Conservation (phyloP, 306 rosid species). For the Pyrus communis region DNA sequence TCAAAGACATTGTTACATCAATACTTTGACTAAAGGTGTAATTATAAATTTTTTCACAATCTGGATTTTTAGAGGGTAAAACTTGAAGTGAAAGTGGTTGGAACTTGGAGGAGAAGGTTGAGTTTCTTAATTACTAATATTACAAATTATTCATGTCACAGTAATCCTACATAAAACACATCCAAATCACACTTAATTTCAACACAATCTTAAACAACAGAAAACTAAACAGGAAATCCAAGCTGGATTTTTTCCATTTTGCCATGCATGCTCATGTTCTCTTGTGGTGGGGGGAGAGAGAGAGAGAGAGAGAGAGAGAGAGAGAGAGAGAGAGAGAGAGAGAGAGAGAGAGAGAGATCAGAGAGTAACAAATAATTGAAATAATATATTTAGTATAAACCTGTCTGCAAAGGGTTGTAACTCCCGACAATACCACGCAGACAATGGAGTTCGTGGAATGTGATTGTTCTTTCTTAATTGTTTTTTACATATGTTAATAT, state of each 20-base stretch:
- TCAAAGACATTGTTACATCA: neutral
- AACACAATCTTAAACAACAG: neutral
- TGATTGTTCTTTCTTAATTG: slow-evolving; percentile 5
- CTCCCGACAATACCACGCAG: slow-evolving; percentile 5
- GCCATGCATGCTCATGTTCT: slow-evolving; percentile 2
- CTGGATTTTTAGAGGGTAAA: too few relatives aligned
- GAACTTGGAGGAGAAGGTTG: neutral
- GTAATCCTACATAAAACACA: neutral
- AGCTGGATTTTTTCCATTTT: neutral
- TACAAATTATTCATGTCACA: slow-evolving; percentile 1
- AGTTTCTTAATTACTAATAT: neutral
- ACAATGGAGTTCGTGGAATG: slow-evolving; percentile 12
- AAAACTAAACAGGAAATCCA: neutral
- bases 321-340: neutral
- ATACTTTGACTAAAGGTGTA: neutral
- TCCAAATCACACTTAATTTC: neutral
- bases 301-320: neutral
- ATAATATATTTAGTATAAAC: neutral
- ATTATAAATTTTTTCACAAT: neutral
- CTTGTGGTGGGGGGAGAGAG: neutral
- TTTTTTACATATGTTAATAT: neutral
- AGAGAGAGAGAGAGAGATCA: neutral
- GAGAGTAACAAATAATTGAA: neutral
- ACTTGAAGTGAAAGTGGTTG: neutral
- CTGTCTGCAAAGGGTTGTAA: neutral